Conservation (phyloP, 2,329 filamentous ascomycete genomes). For the Hypocreales sp. region DNA sequence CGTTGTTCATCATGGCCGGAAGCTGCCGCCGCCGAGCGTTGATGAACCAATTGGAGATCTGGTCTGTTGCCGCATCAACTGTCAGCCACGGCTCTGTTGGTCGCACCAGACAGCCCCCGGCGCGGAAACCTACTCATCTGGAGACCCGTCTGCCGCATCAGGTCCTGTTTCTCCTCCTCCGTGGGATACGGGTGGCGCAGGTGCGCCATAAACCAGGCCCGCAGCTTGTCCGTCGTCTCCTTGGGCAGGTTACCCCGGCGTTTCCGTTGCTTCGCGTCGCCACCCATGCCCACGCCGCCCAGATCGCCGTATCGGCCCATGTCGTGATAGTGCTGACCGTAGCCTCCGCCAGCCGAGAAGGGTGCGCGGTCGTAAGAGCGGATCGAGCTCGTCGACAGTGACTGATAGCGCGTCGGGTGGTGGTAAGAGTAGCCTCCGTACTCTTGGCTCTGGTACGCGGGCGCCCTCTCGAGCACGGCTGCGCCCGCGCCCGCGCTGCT, state of each 20-base stretch:
- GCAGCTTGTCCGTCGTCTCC: slow-evolving; percentile 68
- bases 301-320: slow-evolving; percentile 26
- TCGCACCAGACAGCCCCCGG: no score
- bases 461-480: slow-evolving; percentile 18
- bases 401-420: slow-evolving; percentile 28
- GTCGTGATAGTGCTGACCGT: slow-evolving; percentile 25
- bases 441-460: slow-evolving; percentile 16
- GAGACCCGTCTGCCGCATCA: slow-evolving; percentile 62
- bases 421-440: slow-evolving; percentile 23
- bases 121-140: slow-evolving; percentile 51
- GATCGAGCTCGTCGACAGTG: slow-evolving; percentile 27
- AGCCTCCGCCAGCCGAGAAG: slow-evolving; percentile 22
- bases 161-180: slow-evolving; percentile 72
- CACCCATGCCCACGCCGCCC: no score
- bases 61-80: slow-evolving; percentile 38
- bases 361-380: slow-evolving; percentile 26
- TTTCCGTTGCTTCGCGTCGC: slow-evolving; percentile 38
- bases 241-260: slow-evolving; percentile 82
- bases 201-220: slow-evolving; percentile 67
- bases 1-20: slow-evolving; percentile 42
- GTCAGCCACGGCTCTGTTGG: no score
- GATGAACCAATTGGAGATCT: slow-evolving; percentile 72
- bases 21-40: slow-evolving; percentile 56
- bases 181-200: slow-evolving; percentile 71
- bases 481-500: no score